Base-by-base conservation (phyloP, 176 grass and related monocot species). In the Lolium multiflorum region DNA sequence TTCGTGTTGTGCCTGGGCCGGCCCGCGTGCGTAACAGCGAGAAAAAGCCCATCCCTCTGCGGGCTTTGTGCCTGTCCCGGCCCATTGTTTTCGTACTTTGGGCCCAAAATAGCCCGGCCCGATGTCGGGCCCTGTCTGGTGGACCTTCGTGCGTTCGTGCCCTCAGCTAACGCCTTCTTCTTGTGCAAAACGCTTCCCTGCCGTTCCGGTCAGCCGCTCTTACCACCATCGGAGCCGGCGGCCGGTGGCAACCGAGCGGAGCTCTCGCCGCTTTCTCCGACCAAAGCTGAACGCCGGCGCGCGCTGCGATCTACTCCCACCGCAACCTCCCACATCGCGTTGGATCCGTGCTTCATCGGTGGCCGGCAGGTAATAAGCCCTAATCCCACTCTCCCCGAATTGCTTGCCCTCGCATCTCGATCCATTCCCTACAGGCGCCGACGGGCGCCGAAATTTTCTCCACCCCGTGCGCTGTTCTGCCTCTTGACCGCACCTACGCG, bases 351-450 rank as follows among this genome's bases (percentile, higher is more conserved):
- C 16, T 61, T 75, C 48, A 20, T 85, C 82, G 28, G 28, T 28
- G 28, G 28, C 28, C 28, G 68, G 68, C 24, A 64, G 60, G 83
- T 84, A 81, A 89, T 84, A 89, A 89, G 24, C 77, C 77, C 82
- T 69, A 81, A 59, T 37, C 21, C 35, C 28, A 12, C 64, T 22
- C 44, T 10, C 56, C 69, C 18, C 44, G 11, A 50, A 63, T 64
- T 39, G 18, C 41, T 63, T 16, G 44, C 48, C 82, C 44, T 25
- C 43, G 54, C 67, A 46, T 47, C 46, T 25, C 50, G 87, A 88
- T 83, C 85, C 84, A 47, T 71, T 63, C 44, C 63, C 18, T 78
- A 6, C 54, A 56, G 54, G 54, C 54, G 54, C 54, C 81, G 3
- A 43, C 7, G 54, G 44, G 16, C 16, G 8, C 22, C 3, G 10